Evolutionary conservation across 805 yeast genomes (phyloP).

Genomic region (Saturnispora zaruensis): DNA sequence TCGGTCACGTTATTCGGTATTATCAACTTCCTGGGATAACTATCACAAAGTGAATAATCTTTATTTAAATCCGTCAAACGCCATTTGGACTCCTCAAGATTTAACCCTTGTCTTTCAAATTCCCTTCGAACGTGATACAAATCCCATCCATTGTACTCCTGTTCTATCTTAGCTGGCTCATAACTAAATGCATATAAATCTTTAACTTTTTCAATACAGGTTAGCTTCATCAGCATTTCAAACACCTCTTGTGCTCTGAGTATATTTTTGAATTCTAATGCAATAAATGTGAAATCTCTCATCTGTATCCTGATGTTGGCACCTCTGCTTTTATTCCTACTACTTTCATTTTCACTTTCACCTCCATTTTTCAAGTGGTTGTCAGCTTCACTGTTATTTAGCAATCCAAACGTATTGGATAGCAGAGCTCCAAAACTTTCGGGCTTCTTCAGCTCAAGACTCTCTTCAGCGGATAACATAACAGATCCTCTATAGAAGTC

Average conservation of each 20-base stretch:
- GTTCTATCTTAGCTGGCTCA: slow-evolving; percentile 64
- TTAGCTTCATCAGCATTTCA: slow-evolving; percentile 59
- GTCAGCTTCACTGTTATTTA: not conserved
- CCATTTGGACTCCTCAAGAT: slow-evolving; percentile 39
- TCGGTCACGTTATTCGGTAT: slow-evolving; percentile 79
- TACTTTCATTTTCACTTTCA: slow-evolving; percentile 1
- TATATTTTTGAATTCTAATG: slow-evolving; percentile 63
- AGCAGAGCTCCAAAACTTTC: slow-evolving; percentile 5
- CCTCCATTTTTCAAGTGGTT: not conserved
- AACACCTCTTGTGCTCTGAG: slow-evolving; percentile 59
- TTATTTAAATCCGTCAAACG: slow-evolving; percentile 57
- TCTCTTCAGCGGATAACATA: slow-evolving; percentile 14
- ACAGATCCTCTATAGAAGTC: slow-evolving; percentile 50
- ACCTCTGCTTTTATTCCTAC: slow-evolving; percentile 18
- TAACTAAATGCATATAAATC: slow-evolving; percentile 78
- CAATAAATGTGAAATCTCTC: slow-evolving; percentile 74
- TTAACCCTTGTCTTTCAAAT: slow-evolving; percentile 57
- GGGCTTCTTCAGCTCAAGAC: not conserved
- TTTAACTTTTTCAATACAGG: slow-evolving; percentile 43
- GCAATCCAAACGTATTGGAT: slow-evolving; percentile 7
- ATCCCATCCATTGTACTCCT: slow-evolving; percentile 60
- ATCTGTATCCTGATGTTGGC: slow-evolving; percentile 65
- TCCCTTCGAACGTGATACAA: slow-evolving; percentile 56
- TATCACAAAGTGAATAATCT: slow-evolving; percentile 56
- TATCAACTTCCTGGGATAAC: slow-evolving; percentile 63